Evolutionary conservation across 257 asterid species (phyloP), one percentile per base, ranked within the genome.

Genomic region (Nicotiana attenuata): DNA sequence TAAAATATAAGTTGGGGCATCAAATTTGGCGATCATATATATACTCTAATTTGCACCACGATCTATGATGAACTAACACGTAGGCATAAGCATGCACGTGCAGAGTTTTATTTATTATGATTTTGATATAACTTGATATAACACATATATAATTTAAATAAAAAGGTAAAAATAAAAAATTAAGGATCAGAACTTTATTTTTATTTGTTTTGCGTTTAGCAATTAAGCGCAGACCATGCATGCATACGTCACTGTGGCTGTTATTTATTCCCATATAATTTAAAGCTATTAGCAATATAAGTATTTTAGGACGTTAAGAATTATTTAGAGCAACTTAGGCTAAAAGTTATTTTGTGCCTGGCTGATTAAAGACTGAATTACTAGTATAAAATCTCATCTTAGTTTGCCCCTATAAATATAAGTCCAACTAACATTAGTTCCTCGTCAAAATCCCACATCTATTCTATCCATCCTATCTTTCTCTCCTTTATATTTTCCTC

Each of bases 381-480:
- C 81, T 41, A 3, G 57, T 68, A 35, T 78, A 85, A 69, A 78
- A 31, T 64, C 26, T 67, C 61, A 82, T 82, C 61, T 73, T 77
- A 77, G 80, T 38, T 82, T 16, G 16, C 59, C 86, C 90, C 96
- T 94, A 94, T 94, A 94, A 91, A 94, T 94, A 89, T 83, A 52
- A 77, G 63, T 69, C 77, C 87, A 87, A 82, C 84, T 87, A 88
- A 86, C 87, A 88, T 84, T 87, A 61, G 47, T 82, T 87, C 87
- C 60, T 76, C 85, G 84, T 87, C 91, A 82, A 80, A 63, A 81
- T 80, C 63, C 68, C 56, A 71, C 86, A 15, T 81, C 76, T 47
- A 10, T 7, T 5, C 64, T 3, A 3, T 15, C 26, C 4, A 22
- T n/a, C 47, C 69, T 22, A 50, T 29, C 20, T 2, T 56, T 65